These are phyloP conservation scores for Bolboschoenoplectus hybrid DNA, from an alignment of 202 grass and related monocot genomes.

Conservation along the genomic window DNA sequence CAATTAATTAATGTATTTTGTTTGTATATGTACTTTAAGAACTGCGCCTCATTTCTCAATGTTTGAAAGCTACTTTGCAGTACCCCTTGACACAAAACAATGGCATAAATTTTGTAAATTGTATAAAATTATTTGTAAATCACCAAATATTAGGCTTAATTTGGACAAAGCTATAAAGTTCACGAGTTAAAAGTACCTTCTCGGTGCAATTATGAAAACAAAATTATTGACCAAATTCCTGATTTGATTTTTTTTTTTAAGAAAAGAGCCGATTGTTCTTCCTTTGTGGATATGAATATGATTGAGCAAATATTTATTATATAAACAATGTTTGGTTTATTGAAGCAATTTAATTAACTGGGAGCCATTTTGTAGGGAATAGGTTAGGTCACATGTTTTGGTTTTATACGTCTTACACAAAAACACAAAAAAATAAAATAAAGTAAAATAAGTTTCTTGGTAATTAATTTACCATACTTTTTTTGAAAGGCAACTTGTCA, in stretches of 20 bases:
- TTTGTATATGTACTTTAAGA: neutral
- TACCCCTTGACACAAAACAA: neutral
- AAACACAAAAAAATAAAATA: neutral
- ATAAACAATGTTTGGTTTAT: neutral
- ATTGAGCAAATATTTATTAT: neutral
- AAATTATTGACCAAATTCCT: no score
- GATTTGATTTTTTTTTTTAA: neutral
- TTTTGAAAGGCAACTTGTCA: neutral
- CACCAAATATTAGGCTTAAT: neutral
- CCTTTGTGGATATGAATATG: neutral
- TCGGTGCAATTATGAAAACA: no score
- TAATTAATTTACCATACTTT: neutral
- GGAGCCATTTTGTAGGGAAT: neutral
- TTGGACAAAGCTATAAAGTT: neutral
- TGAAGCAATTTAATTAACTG: neutral
- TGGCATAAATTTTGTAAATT: neutral
- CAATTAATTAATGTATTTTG: neutral
- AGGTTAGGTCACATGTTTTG: neutral
- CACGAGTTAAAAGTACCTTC: no score
- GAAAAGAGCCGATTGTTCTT: neutral
- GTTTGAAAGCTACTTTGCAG: neutral
- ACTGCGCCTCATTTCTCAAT: no score
- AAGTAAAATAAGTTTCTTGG: neutral
- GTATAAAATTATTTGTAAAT: neutral
- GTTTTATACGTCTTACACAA: neutral